Evolutionary conservation across 371 early-diverging fungal genomes (phyloP).

Genomic region (Apophysomyces trapeziformis): DNA sequence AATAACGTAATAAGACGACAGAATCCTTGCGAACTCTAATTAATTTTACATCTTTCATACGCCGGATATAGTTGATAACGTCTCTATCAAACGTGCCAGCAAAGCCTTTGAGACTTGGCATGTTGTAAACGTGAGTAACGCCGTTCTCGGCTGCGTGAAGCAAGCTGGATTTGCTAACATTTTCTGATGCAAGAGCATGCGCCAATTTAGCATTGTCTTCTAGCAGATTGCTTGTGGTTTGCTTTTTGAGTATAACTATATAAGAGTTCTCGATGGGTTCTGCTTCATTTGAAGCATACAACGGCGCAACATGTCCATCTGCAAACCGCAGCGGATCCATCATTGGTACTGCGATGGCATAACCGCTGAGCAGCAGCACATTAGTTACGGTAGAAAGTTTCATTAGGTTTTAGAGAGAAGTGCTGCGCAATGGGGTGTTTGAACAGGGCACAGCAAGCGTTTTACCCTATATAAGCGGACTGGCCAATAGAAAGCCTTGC

Average conservation of each 20-base stretch:
- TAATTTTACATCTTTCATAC: conserved; percentile 46
- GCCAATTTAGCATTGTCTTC: conserved; percentile 44
- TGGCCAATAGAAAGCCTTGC: too few species aligned
- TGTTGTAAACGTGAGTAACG: conserved; percentile 77
- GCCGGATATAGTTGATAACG: conserved; percentile 72
- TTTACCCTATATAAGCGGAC: too few species aligned
- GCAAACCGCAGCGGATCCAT: conserved; percentile 30
- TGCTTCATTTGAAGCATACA: conserved; percentile 64
- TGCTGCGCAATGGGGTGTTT: background rate
- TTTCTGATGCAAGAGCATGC: conserved; percentile 13
- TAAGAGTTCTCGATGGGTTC: conserved; percentile 79
- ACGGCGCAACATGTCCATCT: conserved; percentile 60
- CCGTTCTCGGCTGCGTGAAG: conserved; percentile 39
- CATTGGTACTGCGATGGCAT: conserved; percentile 41
- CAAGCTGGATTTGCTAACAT: conserved; percentile 15
- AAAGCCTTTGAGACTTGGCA: conserved; percentile 81
- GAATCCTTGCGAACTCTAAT: background rate
- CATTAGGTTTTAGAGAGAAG: conserved; percentile 16
- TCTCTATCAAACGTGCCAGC: conserved; percentile 75
- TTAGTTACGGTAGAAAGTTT: conserved; percentile 28
- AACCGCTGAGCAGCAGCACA: conserved; percentile 36
- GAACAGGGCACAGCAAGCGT: too few species aligned
- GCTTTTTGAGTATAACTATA: conserved; percentile 83
- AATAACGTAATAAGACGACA: conserved; percentile 1
- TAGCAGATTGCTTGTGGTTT: conserved; percentile 32